A percentile compares a stretch with the other conserved stretches of the same genome.
phyloP scores from a whole-genome alignment of 2,329 filamentous ascomycete genomes.

The Acrocalymma vagum region DNA sequence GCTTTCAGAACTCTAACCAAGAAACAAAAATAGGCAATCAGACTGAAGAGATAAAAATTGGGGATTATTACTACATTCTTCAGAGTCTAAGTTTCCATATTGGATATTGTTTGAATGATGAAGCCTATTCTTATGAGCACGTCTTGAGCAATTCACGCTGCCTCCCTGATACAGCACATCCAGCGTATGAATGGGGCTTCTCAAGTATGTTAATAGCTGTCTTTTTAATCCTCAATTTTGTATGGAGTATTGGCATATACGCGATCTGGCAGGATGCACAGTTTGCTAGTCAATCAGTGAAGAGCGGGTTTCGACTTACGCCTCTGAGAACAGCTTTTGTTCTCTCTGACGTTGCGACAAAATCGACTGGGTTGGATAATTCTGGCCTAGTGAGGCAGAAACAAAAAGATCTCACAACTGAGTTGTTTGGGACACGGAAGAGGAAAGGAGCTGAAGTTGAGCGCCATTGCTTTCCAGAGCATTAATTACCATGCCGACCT shows the following conservation, averaged over 20 bases:
- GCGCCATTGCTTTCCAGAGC: too few species aligned
- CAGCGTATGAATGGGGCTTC: conserved; percentile 48
- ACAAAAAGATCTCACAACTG: conserved; percentile 22
- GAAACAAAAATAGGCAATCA: too few species aligned
- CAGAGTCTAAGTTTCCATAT: too few species aligned
- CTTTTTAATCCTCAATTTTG: conserved; percentile 38
- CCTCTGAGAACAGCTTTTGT: conserved; percentile 42
- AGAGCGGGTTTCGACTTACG: conserved; percentile 38
- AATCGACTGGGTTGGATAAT: conserved; percentile 26
- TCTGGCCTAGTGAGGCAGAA: conserved; percentile 26
- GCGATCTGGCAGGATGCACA: conserved; percentile 45
- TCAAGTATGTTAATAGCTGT: conserved; percentile 41
- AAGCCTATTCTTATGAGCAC: conserved; percentile 17
- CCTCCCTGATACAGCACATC: conserved; percentile 35
- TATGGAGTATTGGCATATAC: conserved; percentile 45
- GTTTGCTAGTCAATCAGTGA: conserved; percentile 30
- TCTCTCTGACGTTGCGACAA: conserved; percentile 30
- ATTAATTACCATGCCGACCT: too few species aligned
- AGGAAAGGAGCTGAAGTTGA: conserved; percentile 23
- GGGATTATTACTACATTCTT: too few species aligned
- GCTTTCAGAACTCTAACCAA: too few species aligned
- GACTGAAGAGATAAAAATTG: too few species aligned
- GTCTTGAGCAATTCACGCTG: conserved; percentile 27
- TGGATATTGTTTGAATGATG: conserved; percentile 30
- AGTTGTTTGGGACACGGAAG: conserved; percentile 23